Conservation (phyloP, 768 basidiomycete species). For the Pleurotus ostreatus region DNA sequence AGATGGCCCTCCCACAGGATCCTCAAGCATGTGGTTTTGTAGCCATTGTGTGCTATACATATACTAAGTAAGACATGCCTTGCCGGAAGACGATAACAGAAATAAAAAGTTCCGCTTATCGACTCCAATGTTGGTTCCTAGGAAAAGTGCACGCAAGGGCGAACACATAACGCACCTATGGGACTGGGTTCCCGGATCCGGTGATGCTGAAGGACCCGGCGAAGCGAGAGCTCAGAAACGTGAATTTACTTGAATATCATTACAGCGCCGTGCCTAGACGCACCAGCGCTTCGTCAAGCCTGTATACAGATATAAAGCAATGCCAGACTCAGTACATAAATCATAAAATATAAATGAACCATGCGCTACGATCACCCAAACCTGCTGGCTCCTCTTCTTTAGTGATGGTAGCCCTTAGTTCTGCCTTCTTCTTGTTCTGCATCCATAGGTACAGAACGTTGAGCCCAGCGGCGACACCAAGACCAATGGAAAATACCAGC, state of each 20-base stretch:
- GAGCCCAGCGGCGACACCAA: slow-evolving; percentile 17
- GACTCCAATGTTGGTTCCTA: too few species aligned
- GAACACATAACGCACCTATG: too few species aligned
- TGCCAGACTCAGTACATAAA: not conserved
- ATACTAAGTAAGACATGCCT: too few species aligned
- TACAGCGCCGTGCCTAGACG: not conserved
- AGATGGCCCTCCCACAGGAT: too few species aligned
- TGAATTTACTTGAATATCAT: not conserved
- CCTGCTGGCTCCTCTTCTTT: slow-evolving; percentile 23
- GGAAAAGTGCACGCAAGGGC: too few species aligned
- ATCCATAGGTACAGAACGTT: slow-evolving; percentile 25
- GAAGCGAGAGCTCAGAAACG: too few species aligned
- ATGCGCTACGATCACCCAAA: slow-evolving; percentile 32
- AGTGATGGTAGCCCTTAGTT: slow-evolving; percentile 16
- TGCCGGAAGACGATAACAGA: too few species aligned
- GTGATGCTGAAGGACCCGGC: too few species aligned
- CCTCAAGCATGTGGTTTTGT: too few species aligned
- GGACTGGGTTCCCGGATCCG: too few species aligned
- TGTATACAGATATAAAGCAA: not conserved
- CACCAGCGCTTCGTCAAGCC: not conserved
- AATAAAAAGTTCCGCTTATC: too few species aligned
- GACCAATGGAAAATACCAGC: slow-evolving; percentile 19
- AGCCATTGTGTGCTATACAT: too few species aligned
- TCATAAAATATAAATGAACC: slow-evolving; percentile 31
- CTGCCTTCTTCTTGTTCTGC: slow-evolving; percentile 27